These are phyloP conservation scores for Actinomucor elegans DNA, from an alignment of 371 early-diverging fungal genomes.

Conservation along the genomic window DNA sequence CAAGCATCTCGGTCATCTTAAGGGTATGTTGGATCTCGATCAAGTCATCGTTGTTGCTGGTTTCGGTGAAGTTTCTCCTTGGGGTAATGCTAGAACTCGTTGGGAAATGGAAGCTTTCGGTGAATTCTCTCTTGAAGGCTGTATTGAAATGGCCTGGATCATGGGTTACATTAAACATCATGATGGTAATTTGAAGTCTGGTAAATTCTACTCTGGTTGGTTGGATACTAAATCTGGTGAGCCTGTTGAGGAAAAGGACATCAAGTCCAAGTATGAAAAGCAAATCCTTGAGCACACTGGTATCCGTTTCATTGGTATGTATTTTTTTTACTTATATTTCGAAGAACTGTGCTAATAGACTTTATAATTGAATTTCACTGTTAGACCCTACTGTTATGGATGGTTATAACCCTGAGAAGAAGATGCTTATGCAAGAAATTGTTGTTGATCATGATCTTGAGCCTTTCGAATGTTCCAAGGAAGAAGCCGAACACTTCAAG, in stretches of 20 bases:
- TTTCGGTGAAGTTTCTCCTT: constrained; percentile 94
- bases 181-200: constrained; percentile 85
- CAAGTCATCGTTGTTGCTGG: constrained; percentile 94
- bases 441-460: constrained; percentile 90
- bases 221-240: constrained; percentile 88
- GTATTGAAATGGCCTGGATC: constrained; percentile 97
- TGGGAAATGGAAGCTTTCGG: constrained; percentile 98
- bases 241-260: constrained; percentile 89
- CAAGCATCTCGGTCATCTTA: constrained; percentile 71
- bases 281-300: constrained; percentile 92
- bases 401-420: constrained; percentile 91
- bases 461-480: constrained; percentile 87
- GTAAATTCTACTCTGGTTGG: constrained; percentile 89
- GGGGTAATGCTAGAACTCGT: constrained; percentile 91
- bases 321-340: background rate
- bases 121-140: constrained; percentile 93
- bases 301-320: constrained; percentile 87
- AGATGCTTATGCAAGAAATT: constrained; percentile 90
- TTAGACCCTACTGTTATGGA: constrained; percentile 82
- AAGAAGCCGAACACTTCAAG: constrained; percentile 93
- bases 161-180: constrained; percentile 94
- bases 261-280: constrained; percentile 93
- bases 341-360: background rate
- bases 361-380: too few relatives aligned
- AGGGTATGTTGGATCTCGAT: constrained; percentile 90